Conservation (phyloP, 1,284 basidiomycete genomes). For the Leccinum laetum region DNA sequence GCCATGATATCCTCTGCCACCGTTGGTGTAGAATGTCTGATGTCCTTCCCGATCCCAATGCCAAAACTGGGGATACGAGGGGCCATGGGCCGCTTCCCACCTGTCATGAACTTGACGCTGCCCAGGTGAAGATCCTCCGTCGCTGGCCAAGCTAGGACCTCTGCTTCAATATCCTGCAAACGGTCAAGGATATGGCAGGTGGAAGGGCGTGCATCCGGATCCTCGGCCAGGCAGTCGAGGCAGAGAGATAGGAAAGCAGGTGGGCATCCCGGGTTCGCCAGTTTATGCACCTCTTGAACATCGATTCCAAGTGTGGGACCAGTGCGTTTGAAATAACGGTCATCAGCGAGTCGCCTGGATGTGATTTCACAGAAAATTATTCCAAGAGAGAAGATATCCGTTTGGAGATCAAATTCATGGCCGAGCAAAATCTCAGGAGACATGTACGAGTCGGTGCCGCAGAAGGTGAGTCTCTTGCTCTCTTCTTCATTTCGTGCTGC, state of each 20-base stretch:
- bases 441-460: conserved; percentile 95
- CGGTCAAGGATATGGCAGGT: conserved; percentile 78
- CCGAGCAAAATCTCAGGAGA: conserved; percentile 94
- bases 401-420: conserved; percentile 89
- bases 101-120: conserved; percentile 78
- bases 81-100: conserved; percentile 56
- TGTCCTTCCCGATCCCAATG: conserved; percentile 64
- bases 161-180: conserved; percentile 77
- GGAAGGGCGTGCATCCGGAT: conserved; percentile 71
- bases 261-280: conserved; percentile 80
- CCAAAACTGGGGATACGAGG: conserved; percentile 88
- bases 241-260: conserved; percentile 75
- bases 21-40: conserved; percentile 32
- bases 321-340: conserved; percentile 75
- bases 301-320: conserved; percentile 84
- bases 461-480: conserved; percentile 90
- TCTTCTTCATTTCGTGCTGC: conserved; percentile 92
- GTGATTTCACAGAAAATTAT: conserved; percentile 95
- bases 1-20: conserved; percentile 28
- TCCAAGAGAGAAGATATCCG: conserved; percentile 94
- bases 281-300: conserved; percentile 65
- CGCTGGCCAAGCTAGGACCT: conserved; percentile 72
- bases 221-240: conserved; percentile 75
- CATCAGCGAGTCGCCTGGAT: conserved; percentile 83
- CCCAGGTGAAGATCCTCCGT: conserved; percentile 79